Conservation (phyloP, 2,329 filamentous ascomycete genomes). For the Claviceps sp. region DNA sequence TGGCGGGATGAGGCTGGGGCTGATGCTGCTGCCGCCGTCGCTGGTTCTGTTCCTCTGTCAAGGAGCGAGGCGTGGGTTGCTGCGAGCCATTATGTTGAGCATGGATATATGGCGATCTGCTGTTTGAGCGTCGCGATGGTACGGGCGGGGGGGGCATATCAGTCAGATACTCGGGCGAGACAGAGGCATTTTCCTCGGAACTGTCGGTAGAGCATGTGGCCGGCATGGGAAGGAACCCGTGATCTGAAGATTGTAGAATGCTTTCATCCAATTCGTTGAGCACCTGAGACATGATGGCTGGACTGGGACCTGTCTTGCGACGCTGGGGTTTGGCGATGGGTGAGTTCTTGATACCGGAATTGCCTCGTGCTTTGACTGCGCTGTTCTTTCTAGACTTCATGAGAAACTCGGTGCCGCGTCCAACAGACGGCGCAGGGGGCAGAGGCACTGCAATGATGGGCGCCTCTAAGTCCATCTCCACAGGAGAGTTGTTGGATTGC, state of each 20-base stretch:
- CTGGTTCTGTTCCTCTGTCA: slow-evolving; percentile 4
- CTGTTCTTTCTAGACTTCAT: slow-evolving; percentile 42
- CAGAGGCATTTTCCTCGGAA: slow-evolving; percentile 51
- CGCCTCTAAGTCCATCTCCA: slow-evolving; percentile 42
- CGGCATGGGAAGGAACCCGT: slow-evolving; percentile 24
- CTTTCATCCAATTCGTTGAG: slow-evolving; percentile 38
- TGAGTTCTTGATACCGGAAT: slow-evolving; percentile 50
- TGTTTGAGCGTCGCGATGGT: slow-evolving; percentile 49
- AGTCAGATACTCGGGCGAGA: slow-evolving; percentile 48
- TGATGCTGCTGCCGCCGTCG: not conserved
- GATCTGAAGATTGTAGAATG: slow-evolving; percentile 18
- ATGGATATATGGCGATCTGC: slow-evolving; percentile 53
- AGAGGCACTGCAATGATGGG: slow-evolving; percentile 11
- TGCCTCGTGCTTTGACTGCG: slow-evolving; percentile 35
- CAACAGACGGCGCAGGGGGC: slow-evolving; percentile 18
- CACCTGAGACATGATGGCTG: slow-evolving; percentile 41
- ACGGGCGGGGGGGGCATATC: slow-evolving; percentile 57
- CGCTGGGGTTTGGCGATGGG: slow-evolving; percentile 57
- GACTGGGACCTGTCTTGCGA: slow-evolving; percentile 37
- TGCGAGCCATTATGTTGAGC: slow-evolving; percentile 31
- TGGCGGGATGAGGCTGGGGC: slow-evolving; percentile 52
- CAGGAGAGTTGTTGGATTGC: slow-evolving; percentile 37
- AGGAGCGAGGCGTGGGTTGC: slow-evolving; percentile 10
- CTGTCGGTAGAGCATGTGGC: slow-evolving; percentile 32
- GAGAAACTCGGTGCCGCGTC: slow-evolving; percentile 29